Conservation (phyloP, 768 basidiomycete genomes). For the Boletales sp. region DNA sequence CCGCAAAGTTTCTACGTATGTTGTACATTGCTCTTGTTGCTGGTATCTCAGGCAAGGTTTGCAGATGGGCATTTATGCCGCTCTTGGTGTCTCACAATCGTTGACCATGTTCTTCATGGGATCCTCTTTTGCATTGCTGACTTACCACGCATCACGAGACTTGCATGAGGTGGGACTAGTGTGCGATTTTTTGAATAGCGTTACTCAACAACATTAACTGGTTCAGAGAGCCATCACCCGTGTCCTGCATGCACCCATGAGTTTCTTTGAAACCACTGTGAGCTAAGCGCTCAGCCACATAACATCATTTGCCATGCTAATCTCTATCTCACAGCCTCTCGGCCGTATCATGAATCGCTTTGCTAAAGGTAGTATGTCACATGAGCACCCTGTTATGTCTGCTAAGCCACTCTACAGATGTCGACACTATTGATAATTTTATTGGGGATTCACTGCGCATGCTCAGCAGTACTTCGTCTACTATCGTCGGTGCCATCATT, state of each 20-base stretch:
- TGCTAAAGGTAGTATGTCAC: conserved; percentile 54
- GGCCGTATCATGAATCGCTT: conserved; percentile 91
- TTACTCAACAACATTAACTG: neutral
- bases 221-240: conserved; percentile 56
- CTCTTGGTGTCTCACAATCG: conserved; percentile 68
- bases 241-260: conserved; percentile 83
- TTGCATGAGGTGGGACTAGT: conserved; percentile 51
- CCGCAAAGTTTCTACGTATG: conserved; percentile 70
- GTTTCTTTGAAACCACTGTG: conserved; percentile 85
- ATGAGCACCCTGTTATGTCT: neutral
- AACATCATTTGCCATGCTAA: neutral
- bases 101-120: conserved; percentile 68
- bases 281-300: conserved; percentile 9
- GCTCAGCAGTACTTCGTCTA: conserved; percentile 58
- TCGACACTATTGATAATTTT: conserved; percentile 77
- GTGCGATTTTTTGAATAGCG: neutral
- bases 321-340: conserved; percentile 46
- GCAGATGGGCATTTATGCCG: conserved; percentile 81
- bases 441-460: conserved; percentile 76
- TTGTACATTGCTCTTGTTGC: conserved; percentile 28
- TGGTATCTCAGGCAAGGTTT: neutral
- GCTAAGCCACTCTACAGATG: conserved; percentile 37
- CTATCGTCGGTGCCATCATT: conserved; percentile 73
- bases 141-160: conserved; percentile 71
- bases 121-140: conserved; percentile 56